Base-by-base conservation (phyloP, 371 early-diverging fungal species). In the Actinomortierella wolfii region DNA sequence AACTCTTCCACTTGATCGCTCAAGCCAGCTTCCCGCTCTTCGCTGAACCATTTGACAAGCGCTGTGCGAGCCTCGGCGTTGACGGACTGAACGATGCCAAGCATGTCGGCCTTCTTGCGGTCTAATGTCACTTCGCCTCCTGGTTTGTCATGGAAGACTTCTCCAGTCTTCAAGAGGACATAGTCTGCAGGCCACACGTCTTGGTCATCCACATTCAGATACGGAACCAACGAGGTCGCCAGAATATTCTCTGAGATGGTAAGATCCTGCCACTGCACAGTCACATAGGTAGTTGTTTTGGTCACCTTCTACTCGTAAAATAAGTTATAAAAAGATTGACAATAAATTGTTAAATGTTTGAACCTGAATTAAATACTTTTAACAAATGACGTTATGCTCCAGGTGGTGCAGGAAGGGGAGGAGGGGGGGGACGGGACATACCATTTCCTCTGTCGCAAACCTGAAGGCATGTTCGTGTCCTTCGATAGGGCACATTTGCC, bases 231-330 rank as follows among this genome's bases (percentile, higher is more conserved):
- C 0, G 64, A 51, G 1, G 65, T 70, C 17, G 83, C 62, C 17
- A 18, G 26, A 11, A 76, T 60, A 40, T 78, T 59, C 0, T 56
- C 46, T 0, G 71, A 53, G 7, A 68, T 48, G 0, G 75, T 62
- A n/a, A 69, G 67, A 57, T 83, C 80, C 63, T 83, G 83, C 83
- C 83, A 83, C 43, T 76, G 67, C 14, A 83, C 67, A 11, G 65
- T 70, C 18, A 78, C 77, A 13, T 51, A 15, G 6, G 83, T 81
- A 26, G 63, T 76, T 6, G 77, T 79, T 28, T 66, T 58, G 26
- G 76, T 61, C 40, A 80, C 68, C 61, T 61, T 59, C 77, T 78
- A 42, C 51, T 14, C 18, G 2, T 9, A 5, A 1, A 14, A 14
- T 18, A 17, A 14, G 2, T 34, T 7, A 7, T 34, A 41, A 20